Evolutionary conservation across 1,284 basidiomycete genomes (phyloP).

Genomic region (Boletus subluridellus): DNA sequence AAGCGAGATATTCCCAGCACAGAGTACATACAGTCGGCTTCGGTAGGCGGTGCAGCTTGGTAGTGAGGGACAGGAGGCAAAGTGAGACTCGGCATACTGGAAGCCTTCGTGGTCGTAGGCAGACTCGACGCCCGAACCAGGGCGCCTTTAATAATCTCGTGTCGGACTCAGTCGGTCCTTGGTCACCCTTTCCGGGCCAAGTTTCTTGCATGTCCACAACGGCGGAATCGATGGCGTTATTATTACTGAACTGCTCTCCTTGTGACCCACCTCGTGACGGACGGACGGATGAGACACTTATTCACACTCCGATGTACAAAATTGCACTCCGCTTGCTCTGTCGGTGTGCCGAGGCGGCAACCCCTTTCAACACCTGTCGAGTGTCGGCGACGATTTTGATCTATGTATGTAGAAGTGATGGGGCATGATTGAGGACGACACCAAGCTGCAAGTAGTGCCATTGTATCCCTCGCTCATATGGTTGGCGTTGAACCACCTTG

Average conservation of each 20-base stretch:
- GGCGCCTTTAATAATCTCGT: neutral
- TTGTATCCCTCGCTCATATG: neutral
- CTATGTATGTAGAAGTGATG: no score
- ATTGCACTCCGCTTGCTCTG: no score
- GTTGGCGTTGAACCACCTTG: neutral
- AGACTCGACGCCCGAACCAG: neutral
- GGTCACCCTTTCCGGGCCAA: neutral
- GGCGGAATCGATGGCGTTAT: neutral
- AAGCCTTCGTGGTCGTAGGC: neutral
- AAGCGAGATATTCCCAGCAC: neutral
- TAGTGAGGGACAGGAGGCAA: slow-evolving; percentile 26
- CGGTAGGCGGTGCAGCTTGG: slow-evolving; percentile 21
- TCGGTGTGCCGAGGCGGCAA: no score
- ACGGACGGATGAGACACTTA: neutral
- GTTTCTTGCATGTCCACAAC: neutral
- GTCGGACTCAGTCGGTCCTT: neutral
- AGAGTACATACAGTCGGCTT: slow-evolving; percentile 19
- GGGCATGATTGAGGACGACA: neutral
- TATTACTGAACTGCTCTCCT: neutral
- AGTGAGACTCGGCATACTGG: neutral
- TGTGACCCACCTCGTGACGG: neutral
- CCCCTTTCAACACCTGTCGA: no score
- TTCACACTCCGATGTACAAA: neutral
- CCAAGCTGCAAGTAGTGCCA: neutral
- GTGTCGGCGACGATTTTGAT: no score